These are phyloP conservation scores for Cordia subcordata DNA, from an alignment of 257 asterid species.

Conservation along the genomic window DNA sequence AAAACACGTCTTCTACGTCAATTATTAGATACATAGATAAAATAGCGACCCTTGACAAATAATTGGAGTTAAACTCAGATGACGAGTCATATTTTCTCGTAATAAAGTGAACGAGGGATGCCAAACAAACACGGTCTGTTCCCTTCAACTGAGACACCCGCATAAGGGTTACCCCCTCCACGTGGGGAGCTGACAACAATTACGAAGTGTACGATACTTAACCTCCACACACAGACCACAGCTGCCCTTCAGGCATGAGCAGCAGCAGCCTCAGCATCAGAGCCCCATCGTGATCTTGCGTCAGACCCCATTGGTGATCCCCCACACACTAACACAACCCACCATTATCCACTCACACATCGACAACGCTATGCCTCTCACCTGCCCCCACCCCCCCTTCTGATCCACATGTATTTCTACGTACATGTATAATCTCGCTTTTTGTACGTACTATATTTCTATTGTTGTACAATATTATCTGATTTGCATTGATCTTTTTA, in stretches of 20 bases:
- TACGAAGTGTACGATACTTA: too few relatives aligned
- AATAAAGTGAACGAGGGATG: too few relatives aligned
- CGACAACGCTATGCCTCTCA: conserved; percentile 3
- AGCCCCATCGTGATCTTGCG: not conserved
- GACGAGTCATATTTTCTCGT: too few relatives aligned
- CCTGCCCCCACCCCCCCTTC: conserved; percentile 1
- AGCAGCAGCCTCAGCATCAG: not conserved
- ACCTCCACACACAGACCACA: not conserved
- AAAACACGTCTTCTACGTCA: too few relatives aligned
- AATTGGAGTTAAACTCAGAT: too few relatives aligned
- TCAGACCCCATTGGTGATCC: too few relatives aligned
- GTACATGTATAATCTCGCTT: not conserved
- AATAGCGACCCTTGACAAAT: too few relatives aligned
- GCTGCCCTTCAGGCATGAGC: not conserved
- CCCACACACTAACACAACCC: not conserved
- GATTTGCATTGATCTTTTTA: too few relatives aligned
- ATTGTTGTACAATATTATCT: too few relatives aligned
- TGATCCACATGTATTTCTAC: not conserved
- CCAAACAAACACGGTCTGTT: conserved; percentile 36
- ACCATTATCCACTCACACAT: conserved; percentile 6
- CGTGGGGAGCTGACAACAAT: conserved; percentile 43
- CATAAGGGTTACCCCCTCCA: conserved; percentile 43
- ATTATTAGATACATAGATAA: too few relatives aligned
- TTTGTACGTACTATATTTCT: not conserved
- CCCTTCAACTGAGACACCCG: conserved; percentile 70